phyloP scores from a whole-genome alignment of 805 yeast genomes.

The Dipodascus albidus region DNA sequence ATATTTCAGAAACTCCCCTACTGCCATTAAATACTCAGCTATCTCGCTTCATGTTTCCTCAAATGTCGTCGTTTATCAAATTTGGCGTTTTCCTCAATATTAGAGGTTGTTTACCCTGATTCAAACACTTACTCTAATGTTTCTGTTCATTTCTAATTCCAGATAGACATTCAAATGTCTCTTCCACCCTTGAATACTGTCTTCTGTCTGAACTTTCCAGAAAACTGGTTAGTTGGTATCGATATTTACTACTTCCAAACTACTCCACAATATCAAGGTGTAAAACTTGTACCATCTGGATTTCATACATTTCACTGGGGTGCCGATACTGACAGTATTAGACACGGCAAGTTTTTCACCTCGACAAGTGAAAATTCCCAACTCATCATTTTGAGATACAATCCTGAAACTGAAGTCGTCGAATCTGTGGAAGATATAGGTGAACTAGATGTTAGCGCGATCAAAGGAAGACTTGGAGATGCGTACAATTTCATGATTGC shows the following conservation, averaged over 20 bases:
- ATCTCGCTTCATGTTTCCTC: too few species aligned
- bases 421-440: slow-evolving; percentile 22
- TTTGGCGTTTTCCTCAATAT: background rate
- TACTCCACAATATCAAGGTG: slow-evolving; percentile 33
- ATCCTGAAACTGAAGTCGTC: slow-evolving; percentile 24
- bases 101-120: background rate
- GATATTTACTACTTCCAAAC: slow-evolving; percentile 39
- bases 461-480: slow-evolving; percentile 22
- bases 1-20: too few species aligned
- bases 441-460: slow-evolving; percentile 23
- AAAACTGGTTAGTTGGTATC: slow-evolving; percentile 33
- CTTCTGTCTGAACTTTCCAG: slow-evolving; percentile 24
- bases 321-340: slow-evolving; percentile 25
- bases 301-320: slow-evolving; percentile 46
- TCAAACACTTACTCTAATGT: background rate
- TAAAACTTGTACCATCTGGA: slow-evolving; percentile 41
- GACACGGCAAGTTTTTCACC: slow-evolving; percentile 28
- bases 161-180: slow-evolving; percentile 2
- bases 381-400: slow-evolving; percentile 30
- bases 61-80: too few species aligned
- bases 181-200: slow-evolving; percentile 17
- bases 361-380: slow-evolving; percentile 24
- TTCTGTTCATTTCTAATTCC: background rate
- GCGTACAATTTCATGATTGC: slow-evolving; percentile 31
- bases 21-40: too few species aligned